Base-by-base conservation (phyloP, 306 rosid species). In the Clitoria ternatea region DNA sequence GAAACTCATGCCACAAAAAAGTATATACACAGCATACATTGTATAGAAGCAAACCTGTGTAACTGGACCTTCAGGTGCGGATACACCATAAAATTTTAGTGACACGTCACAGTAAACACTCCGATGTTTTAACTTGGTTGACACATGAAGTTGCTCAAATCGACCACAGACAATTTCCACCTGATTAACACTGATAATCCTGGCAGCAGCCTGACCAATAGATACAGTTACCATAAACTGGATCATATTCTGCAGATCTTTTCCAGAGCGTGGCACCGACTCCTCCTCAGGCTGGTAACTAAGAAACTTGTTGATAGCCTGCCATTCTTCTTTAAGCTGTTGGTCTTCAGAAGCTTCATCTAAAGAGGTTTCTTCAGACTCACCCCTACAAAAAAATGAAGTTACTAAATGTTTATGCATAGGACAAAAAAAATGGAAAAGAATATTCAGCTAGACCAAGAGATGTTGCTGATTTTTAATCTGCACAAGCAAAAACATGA, bases 61-160 rank as follows among this genome's bases (percentile, higher is more conserved):
- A 82, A 94, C 97, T 45, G 99, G 77, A 59, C 99, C 99, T 87
- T 94, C 99, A 29, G 96, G 99, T 4, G 92, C 90, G 67, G 88
- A 87, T 76, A 94, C 73, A 70, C 99, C 97, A 83, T 91, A 94
- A 78, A 77, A 94, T 66, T 85, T 90, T 80, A 94, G 80, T 22
- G 80, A 69, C 84, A 94, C 84, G 24, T 91, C 96, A 78, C 97
- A 91, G 72, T 89, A 86, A 53, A 85, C 85, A 78, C 99, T 94
- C 52, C 84, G 95, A 69, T 89, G 86, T 72, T 75, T 94, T 57
- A 94, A 84, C 89, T 94, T 94, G 72, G 97, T 85, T 23, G 92
- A 83, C 75, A 94, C 87, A 5, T 88, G 79, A 81, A 94, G 99
- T 81, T 89, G 87, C 80, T 94, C 97, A 73, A 89, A 94, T 79